Conservation (phyloP, 1,284 basidiomycete genomes). For the Trichosporon asahii region DNA sequence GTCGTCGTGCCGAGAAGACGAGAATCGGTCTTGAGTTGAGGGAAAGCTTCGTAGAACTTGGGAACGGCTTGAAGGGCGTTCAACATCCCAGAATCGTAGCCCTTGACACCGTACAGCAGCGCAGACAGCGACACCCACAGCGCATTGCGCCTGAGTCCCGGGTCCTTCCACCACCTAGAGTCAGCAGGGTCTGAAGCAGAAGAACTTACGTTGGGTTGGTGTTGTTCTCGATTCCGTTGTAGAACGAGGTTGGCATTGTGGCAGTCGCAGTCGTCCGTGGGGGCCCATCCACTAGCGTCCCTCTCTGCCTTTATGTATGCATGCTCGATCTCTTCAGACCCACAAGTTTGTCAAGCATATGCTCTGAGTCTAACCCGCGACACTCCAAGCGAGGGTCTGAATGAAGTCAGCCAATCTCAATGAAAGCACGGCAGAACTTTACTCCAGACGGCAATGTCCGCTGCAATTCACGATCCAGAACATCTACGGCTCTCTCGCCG, state of each 20-base stretch:
- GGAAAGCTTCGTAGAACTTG: constrained; percentile 3
- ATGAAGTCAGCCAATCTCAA: background rate
- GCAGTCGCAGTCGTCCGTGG: background rate
- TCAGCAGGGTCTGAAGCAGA: background rate
- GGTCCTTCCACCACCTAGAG: constrained; percentile 17
- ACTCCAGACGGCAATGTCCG: background rate
- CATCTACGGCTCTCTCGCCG: background rate
- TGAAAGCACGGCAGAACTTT: background rate
- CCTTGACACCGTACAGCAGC: constrained; percentile 17
- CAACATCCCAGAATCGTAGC: constrained; percentile 14
- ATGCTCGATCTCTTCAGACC: background rate
- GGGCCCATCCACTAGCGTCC: background rate
- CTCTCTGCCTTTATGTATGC: background rate
- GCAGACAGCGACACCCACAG: constrained; percentile 12
- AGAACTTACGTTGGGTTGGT: constrained; percentile 8
- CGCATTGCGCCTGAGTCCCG: constrained; percentile 12
- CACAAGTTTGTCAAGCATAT: background rate
- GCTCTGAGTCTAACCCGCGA: background rate
- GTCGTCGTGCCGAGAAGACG: constrained; percentile 14
- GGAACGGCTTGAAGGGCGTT: constrained; percentile 12
- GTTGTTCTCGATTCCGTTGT: constrained; percentile 18
- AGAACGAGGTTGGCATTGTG: constrained; percentile 10
- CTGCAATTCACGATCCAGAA: background rate
- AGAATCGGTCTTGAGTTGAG: constrained; percentile 8
- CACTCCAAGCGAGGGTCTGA: background rate